These are phyloP conservation scores for Malus hybrid DNA, from an alignment of 331 rosid species.

Conservation along the genomic window DNA sequence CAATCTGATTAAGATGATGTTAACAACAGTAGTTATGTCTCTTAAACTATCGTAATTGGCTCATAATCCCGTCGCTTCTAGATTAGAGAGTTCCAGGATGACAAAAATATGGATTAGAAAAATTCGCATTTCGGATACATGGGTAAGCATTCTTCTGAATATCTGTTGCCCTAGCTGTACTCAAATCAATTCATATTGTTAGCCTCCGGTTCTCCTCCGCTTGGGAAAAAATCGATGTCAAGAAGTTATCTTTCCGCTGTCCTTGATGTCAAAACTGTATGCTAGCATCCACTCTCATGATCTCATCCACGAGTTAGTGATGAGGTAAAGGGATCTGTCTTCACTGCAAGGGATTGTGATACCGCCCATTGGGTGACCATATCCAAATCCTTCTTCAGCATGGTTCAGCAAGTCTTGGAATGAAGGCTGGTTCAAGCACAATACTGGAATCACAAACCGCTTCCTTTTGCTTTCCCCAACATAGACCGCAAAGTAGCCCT, in stretches of 20 bases:
- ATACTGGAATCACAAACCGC: constrained; percentile 21
- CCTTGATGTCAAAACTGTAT: not conserved
- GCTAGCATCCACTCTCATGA: not conserved
- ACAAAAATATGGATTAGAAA: not conserved
- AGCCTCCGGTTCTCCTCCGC: not conserved
- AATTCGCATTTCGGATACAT: not conserved
- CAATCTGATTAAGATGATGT: not conserved
- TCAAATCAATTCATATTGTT: not conserved
- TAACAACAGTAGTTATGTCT: not conserved
- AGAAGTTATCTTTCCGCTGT: not conserved
- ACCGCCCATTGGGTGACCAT: constrained; percentile 22
- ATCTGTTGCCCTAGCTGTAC: not conserved
- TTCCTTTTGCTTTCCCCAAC: constrained; percentile 28
- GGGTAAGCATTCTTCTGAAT: not conserved
- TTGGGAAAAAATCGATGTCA: not conserved
- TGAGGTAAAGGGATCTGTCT: constrained; percentile 15
- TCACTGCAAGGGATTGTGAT: constrained; percentile 29
- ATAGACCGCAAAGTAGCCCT: constrained; percentile 35
- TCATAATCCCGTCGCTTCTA: not conserved
- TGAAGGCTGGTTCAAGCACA: constrained; percentile 25
- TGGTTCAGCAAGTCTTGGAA: constrained; percentile 23
- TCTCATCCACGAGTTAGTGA: not conserved
- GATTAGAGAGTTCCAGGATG: not conserved
- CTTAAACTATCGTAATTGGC: no score
- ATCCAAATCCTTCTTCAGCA: constrained; percentile 22